A percentile compares a stretch with the other conserved stretches of the same genome.
These are phyloP conservation scores for Leccinum ochraceum DNA, from an alignment of 768 basidiomycete genomes.

Conservation along the genomic window DNA sequence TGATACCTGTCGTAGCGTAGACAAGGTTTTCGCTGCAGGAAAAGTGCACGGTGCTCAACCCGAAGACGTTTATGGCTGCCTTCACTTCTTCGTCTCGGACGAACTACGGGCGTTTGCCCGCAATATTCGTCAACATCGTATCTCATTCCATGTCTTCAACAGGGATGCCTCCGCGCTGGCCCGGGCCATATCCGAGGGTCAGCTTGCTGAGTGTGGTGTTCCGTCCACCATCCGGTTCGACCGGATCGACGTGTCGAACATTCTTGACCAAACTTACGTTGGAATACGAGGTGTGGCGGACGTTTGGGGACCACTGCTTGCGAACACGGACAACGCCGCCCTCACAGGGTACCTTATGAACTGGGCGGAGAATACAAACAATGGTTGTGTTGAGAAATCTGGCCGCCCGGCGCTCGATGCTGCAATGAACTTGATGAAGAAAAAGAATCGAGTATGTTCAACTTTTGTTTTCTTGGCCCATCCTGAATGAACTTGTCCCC, in stretches of 20 bases:
- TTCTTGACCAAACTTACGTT: conserved; percentile 37
- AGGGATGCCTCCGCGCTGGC: conserved; percentile 45
- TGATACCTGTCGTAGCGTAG: conserved; percentile 34
- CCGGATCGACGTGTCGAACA: conserved; percentile 44
- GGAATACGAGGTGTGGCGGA: conserved; percentile 30
- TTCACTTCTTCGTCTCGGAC: conserved; percentile 46
- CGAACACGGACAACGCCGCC: conserved; percentile 29
- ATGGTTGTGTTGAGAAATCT: conserved; percentile 11
- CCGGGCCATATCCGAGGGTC: conserved; percentile 32
- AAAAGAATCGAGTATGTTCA: conserved; percentile 19
- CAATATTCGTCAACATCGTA: conserved; percentile 35
- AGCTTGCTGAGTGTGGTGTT: conserved; percentile 19
- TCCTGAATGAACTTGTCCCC: neutral
- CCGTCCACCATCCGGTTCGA: conserved; percentile 38
- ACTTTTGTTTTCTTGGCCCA: neutral
- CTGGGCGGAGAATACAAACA: conserved; percentile 31
- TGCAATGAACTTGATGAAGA: conserved; percentile 15
- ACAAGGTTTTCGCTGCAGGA: conserved; percentile 42
- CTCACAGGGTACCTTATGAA: conserved; percentile 51
- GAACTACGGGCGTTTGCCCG: conserved; percentile 40
- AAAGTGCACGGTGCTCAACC: conserved; percentile 37
- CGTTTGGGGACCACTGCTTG: conserved; percentile 40
- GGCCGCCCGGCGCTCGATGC: neutral
- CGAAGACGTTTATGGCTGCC: conserved; percentile 51
- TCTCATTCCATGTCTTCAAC: conserved; percentile 36